Evolutionary conservation across 2,329 filamentous ascomycete species (phyloP).

Genomic region (Alternaria ethzedia): DNA sequence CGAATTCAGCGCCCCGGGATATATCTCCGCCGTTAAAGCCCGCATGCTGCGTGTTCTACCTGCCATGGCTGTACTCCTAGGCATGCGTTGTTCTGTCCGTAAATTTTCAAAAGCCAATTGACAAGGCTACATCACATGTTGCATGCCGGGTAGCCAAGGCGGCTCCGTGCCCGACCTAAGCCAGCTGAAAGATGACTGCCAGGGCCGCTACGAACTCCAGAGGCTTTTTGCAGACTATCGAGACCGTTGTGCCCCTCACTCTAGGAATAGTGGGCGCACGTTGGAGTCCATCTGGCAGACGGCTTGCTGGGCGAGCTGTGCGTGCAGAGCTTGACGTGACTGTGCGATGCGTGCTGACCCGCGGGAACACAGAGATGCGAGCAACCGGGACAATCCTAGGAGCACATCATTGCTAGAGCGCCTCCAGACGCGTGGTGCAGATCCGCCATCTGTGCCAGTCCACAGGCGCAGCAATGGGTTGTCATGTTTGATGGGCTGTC

Average conservation of each 20-base stretch:
- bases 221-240: constrained; percentile 10
- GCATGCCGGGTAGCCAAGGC: constrained; percentile 19
- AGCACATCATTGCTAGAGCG: constrained; percentile 30
- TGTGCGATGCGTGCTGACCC: constrained; percentile 23
- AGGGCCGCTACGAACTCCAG: constrained; percentile 1
- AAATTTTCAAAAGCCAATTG: constrained; percentile 1
- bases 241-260: constrained; percentile 23
- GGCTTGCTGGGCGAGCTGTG: constrained; percentile 19
- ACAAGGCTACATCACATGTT: constrained; percentile 19
- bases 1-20: constrained; percentile 18
- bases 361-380: constrained; percentile 28
- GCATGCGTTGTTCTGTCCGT: constrained; percentile 19
- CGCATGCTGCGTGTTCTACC: constrained; percentile 15
- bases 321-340: constrained; percentile 23
- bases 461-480: constrained; percentile 4
- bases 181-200: background rate
- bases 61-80: constrained; percentile 7
- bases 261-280: constrained; percentile 20
- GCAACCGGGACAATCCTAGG: constrained; percentile 37
- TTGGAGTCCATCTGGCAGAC: constrained; percentile 23
- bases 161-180: constrained; percentile 7
- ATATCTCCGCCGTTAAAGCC: constrained; percentile 7
- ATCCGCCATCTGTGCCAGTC: constrained; percentile 19
- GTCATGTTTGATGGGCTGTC: constrained; percentile 14
- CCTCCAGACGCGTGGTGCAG: constrained; percentile 27